Evolutionary conservation across 306 rosid species (phyloP).

Genomic region (Amphicarpaea edgeworthii): DNA sequence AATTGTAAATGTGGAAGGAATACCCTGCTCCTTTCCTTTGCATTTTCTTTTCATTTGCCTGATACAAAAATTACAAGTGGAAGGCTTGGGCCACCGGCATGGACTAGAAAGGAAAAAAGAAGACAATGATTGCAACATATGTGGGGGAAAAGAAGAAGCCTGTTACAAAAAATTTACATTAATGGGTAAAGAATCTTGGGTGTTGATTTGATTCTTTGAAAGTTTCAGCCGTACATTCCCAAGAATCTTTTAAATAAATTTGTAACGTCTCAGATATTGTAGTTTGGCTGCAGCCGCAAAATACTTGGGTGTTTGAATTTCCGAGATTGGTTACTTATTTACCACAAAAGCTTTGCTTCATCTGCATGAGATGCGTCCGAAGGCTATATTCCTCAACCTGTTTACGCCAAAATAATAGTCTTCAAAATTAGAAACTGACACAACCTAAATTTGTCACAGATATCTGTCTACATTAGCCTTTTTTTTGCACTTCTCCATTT

Average conservation of each 20-base stretch:
- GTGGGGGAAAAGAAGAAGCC: slow-evolving; percentile 19
- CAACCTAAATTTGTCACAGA: too few species aligned
- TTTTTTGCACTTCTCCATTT: too few species aligned
- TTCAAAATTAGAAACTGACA: slow-evolving; percentile 5
- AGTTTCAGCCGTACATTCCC: slow-evolving; percentile 12
- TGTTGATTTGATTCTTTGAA: background rate
- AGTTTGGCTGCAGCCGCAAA: slow-evolving; percentile 51
- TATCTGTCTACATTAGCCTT: too few species aligned
- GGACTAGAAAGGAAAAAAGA: slow-evolving; percentile 29
- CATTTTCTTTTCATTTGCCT: slow-evolving; percentile 57
- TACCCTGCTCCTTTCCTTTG: slow-evolving; percentile 51
- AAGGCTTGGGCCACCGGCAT: slow-evolving; percentile 54
- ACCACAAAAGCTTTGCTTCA: slow-evolving; percentile 64
- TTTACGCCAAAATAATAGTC: slow-evolving; percentile 40
- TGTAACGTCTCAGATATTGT: slow-evolving; percentile 9
- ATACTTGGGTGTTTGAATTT: slow-evolving; percentile 45
- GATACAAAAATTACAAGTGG: slow-evolving; percentile 69
- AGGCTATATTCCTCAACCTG: slow-evolving; percentile 94
- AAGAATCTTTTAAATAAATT: slow-evolving; percentile 38
- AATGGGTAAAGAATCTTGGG: slow-evolving; percentile 47
- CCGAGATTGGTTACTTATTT: slow-evolving; percentile 50
- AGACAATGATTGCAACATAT: slow-evolving; percentile 48
- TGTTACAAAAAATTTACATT: slow-evolving; percentile 57
- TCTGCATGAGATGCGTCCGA: slow-evolving; percentile 78
- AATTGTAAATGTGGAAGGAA: slow-evolving; percentile 19